Percentiles rank a stretch among this genome's conserved stretches.
Evolutionary conservation across 2,329 filamentous ascomycete genomes (phyloP).

Genomic region (Tolypocladium tundrense): DNA sequence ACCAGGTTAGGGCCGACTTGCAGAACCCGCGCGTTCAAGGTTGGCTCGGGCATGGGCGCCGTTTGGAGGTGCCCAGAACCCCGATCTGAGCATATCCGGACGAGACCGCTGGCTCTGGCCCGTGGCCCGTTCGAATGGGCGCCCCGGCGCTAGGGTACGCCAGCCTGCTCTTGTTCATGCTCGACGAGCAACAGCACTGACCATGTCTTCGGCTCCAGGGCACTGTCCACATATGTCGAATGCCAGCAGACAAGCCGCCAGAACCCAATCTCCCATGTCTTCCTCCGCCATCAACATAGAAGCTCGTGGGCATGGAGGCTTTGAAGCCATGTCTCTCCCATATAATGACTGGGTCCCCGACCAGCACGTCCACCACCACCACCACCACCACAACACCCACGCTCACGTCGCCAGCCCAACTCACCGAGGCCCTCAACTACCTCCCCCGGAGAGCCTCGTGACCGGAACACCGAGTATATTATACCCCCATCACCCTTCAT

Average conservation of each 20-base stretch:
- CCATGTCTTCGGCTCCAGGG: constrained; percentile 6
- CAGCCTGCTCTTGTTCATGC: background rate
- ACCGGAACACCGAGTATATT: constrained; percentile 8
- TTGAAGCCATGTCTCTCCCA: constrained; percentile 14
- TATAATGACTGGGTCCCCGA: constrained; percentile 12
- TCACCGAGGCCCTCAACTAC: constrained; percentile 15
- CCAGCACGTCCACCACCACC: constrained; percentile 9
- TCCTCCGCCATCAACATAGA: constrained; percentile 10
- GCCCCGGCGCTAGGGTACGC: constrained; percentile 7
- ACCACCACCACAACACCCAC: constrained; percentile 7
- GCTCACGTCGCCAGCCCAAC: constrained; percentile 15
- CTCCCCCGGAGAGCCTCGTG: constrained; percentile 14
- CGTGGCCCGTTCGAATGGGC: constrained; percentile 8
- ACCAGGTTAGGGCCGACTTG: constrained; percentile 2
- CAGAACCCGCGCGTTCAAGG: background rate
- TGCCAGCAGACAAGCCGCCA: constrained; percentile 5
- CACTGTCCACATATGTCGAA: constrained; percentile 4
- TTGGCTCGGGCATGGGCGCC: background rate
- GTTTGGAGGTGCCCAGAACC: constrained; percentile 3
- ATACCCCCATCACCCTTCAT: constrained; percentile 4
- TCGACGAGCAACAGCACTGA: constrained; percentile 4
- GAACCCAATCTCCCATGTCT: constrained; percentile 10
- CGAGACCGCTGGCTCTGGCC: constrained; percentile 4
- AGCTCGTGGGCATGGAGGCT: constrained; percentile 5
- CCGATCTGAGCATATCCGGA: constrained; percentile 2